Evolutionary conservation across 1,139 yeast species (phyloP), one percentile per base, ranked within the genome.

Genomic region (Pichia sp.): DNA sequence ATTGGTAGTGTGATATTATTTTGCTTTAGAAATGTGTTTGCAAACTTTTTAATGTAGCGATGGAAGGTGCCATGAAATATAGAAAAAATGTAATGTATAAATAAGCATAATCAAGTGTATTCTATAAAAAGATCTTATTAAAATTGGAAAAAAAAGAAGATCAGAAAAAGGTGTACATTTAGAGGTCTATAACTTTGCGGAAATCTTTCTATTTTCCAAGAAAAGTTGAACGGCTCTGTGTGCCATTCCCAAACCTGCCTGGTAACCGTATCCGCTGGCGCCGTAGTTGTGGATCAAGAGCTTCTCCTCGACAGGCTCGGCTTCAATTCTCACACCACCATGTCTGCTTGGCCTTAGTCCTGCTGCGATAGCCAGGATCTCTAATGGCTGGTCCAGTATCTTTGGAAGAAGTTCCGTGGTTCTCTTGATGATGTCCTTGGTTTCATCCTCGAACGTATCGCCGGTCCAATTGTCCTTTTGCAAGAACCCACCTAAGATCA

Each of bases 191-290:
- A 52, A 39, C 31, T 52, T 50, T 13, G 52, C 43, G 18, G 34
- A 18, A 5, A 49, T 19, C 13, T 40, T 46, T 39, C 21, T 49
- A 18, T 49, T 49, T 34, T 46, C 21, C 18, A 26, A 19, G 26
- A 49, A 59, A 40, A 73, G 57, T 1, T 59, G 55, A 4, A 79
- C 75, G 3, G 82, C 84, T 48, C 68, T 69, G 43, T 66, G 60
- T 2, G 82, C 79, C 85, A 84, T 83, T 1, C 87, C 89, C 25
- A 76, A 72, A 0, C 89, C 89, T 4, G 86, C 77, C 67, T 84
- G 91, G 67, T 80, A 85, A 2, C 95, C 95, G 52, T 84, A 80
- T 0, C 95, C 95, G 42, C 83, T 75, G 8, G 90, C 88, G 30
- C 95, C 95, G 62, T 84, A 84, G 65, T 84, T 83, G 62, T 85